Conservation (phyloP, 768 basidiomycete species). For the Lentinula detonsa region DNA sequence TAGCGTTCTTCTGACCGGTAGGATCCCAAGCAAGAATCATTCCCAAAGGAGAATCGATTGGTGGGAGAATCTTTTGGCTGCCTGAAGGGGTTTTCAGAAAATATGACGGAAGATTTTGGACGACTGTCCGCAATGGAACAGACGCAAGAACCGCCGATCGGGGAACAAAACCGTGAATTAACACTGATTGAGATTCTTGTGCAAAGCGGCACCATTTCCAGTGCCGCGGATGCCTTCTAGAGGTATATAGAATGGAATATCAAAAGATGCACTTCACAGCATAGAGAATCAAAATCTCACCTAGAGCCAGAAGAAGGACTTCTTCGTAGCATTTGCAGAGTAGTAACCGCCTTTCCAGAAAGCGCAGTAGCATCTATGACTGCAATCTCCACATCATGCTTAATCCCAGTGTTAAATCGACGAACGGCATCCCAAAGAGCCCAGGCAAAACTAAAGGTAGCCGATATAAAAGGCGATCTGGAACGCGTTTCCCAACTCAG, state of each 20-base stretch:
- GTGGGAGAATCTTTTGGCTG: slow-evolving; percentile 11
- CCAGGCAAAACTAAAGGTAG: slow-evolving; percentile 80
- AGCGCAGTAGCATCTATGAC: slow-evolving; percentile 67
- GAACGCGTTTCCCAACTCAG: slow-evolving; percentile 77
- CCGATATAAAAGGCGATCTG: slow-evolving; percentile 63
- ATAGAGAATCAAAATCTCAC: slow-evolving; percentile 32
- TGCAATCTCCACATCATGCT: slow-evolving; percentile 74
- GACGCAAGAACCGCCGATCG: slow-evolving; percentile 61
- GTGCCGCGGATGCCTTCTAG: slow-evolving; percentile 54
- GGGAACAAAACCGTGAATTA: slow-evolving; percentile 66
- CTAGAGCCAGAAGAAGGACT: slow-evolving; percentile 37
- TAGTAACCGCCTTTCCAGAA: slow-evolving; percentile 53
- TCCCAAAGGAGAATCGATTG: slow-evolving; percentile 21
- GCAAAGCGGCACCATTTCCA: slow-evolving; percentile 77
- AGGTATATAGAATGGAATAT: slow-evolving; percentile 7
- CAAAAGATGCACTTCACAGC: not conserved
- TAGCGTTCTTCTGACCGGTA: slow-evolving; percentile 45
- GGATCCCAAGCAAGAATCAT: slow-evolving; percentile 46
- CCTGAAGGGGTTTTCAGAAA: slow-evolving; percentile 34
- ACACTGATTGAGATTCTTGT: slow-evolving; percentile 70
- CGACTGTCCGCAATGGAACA: slow-evolving; percentile 56
- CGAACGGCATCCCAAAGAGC: slow-evolving; percentile 77
- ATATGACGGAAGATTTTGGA: slow-evolving; percentile 69
- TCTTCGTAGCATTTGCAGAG: slow-evolving; percentile 55
- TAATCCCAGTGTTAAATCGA: slow-evolving; percentile 65